Conservation (phyloP, 192 early-diverging fungal species). For the Entomortierella beljakovae region DNA sequence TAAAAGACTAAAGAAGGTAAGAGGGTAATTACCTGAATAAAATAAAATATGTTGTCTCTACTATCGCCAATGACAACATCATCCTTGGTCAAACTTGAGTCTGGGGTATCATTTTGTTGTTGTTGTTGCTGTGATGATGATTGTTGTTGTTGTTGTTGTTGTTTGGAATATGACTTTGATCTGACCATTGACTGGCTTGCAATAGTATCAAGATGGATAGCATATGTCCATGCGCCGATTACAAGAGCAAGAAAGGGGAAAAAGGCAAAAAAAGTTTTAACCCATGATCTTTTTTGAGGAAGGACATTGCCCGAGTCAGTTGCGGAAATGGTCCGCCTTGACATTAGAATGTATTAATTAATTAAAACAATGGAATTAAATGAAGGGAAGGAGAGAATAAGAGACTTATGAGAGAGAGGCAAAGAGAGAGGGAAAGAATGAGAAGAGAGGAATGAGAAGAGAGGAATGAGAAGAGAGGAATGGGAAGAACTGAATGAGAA, state of each 20-base stretch:
- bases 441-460: neutral
- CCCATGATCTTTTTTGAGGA: slow-evolving; percentile 20
- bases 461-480: neutral
- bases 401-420: neutral
- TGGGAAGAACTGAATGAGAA: neutral
- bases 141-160: no score
- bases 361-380: neutral
- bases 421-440: neutral
- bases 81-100: slow-evolving; percentile 14
- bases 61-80: slow-evolving; percentile 60
- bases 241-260: slow-evolving; percentile 43
- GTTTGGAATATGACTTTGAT: slow-evolving; percentile 5
- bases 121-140: neutral
- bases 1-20: no score
- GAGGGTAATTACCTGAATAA: slow-evolving; percentile 67
- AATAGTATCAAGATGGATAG: slow-evolving; percentile 36
- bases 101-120: no score
- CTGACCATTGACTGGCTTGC: slow-evolving; percentile 50
- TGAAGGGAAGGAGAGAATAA: neutral
- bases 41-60: slow-evolving; percentile 73
- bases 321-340: slow-evolving; percentile 16
- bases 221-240: slow-evolving; percentile 41
- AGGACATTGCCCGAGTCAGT: neutral
- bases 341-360: slow-evolving; percentile 8
- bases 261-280: slow-evolving; percentile 42